phyloP scores from a whole-genome alignment of 176 grass and related monocot genomes.

The Musa acuminata region DNA sequence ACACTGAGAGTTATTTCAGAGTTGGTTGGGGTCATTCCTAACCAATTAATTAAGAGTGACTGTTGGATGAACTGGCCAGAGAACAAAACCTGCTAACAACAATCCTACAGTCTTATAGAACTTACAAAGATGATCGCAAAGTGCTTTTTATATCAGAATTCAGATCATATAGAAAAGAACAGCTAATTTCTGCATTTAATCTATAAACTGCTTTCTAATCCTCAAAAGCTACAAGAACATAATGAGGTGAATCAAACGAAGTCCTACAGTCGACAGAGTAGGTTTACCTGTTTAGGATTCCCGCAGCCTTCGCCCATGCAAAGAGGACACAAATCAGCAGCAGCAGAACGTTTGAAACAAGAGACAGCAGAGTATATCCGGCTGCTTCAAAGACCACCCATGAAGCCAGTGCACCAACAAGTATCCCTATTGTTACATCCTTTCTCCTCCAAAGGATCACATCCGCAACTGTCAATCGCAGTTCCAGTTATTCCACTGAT shows the following conservation, averaged over 20 bases:
- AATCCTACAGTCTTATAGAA: neutral
- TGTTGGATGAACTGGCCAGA: neutral
- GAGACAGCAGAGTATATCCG: slow-evolving; percentile 50
- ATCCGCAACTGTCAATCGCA: slow-evolving; percentile 36
- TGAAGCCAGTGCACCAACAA: slow-evolving; percentile 32
- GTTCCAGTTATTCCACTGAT: neutral
- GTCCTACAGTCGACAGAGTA: neutral
- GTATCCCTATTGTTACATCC: slow-evolving; percentile 29
- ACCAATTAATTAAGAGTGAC: neutral
- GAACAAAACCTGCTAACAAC: neutral
- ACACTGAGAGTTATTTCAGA: neutral
- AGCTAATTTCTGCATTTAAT: neutral
- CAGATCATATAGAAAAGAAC: neutral
- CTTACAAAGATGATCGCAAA: too few relatives aligned
- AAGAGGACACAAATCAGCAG: slow-evolving; percentile 75
- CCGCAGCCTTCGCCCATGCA: slow-evolving; percentile 60
- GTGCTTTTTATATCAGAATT: neutral
- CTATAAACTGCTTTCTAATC: too few relatives aligned
- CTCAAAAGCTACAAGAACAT: neutral
- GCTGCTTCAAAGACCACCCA: slow-evolving; percentile 43
- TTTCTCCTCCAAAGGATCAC: slow-evolving; percentile 68
- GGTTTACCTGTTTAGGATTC: slow-evolving; percentile 51
- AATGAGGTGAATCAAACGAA: neutral
- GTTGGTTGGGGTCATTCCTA: neutral
- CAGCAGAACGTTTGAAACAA: slow-evolving; percentile 57